Percentiles rank a stretch among this genome's conserved stretches.
Conservation (phyloP, 2,329 filamentous ascomycete species). For the Pseudocercospora fuligena region DNA sequence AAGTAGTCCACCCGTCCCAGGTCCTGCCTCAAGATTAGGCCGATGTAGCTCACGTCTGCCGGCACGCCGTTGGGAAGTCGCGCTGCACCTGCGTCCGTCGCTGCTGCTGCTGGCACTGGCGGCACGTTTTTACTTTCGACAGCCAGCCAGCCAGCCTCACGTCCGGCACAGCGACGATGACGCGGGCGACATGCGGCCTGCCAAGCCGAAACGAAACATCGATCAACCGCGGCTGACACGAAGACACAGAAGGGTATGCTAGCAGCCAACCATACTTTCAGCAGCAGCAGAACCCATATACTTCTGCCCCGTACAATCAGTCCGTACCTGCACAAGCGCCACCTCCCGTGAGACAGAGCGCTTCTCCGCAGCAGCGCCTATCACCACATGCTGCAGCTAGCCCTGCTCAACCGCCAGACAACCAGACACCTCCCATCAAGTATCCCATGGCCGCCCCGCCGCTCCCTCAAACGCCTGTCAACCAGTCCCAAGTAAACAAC, state of each 20-base stretch:
- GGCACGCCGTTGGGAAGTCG: no score
- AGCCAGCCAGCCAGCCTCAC: not conserved
- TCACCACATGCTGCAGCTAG: constrained; percentile 35
- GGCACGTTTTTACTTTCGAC: not conserved
- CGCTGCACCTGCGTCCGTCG: not conserved
- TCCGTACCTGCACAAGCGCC: constrained; percentile 39
- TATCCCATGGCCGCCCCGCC: constrained; percentile 48
- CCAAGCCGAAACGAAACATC: constrained; percentile 11
- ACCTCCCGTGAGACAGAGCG: constrained; percentile 36
- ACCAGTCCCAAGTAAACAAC: constrained; percentile 30
- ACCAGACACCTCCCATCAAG: constrained; percentile 33
- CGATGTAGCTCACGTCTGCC: not conserved
- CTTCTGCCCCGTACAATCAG: constrained; percentile 46
- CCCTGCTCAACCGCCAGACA: constrained; percentile 34
- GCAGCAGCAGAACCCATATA: constrained; percentile 29
- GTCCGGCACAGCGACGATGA: not conserved
- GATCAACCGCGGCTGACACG: not conserved
- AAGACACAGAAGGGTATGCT: constrained; percentile 1
- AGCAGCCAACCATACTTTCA: not conserved
- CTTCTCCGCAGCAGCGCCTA: constrained; percentile 37
- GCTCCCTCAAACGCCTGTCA: constrained; percentile 39
- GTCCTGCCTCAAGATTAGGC: not conserved
- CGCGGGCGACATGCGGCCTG: not conserved
- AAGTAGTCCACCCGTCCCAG: not conserved
- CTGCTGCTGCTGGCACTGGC: no score